Evolutionary conservation across 208 protist species (phyloP).

Genomic region (Herpetomonas samuelpessoai): DNA sequence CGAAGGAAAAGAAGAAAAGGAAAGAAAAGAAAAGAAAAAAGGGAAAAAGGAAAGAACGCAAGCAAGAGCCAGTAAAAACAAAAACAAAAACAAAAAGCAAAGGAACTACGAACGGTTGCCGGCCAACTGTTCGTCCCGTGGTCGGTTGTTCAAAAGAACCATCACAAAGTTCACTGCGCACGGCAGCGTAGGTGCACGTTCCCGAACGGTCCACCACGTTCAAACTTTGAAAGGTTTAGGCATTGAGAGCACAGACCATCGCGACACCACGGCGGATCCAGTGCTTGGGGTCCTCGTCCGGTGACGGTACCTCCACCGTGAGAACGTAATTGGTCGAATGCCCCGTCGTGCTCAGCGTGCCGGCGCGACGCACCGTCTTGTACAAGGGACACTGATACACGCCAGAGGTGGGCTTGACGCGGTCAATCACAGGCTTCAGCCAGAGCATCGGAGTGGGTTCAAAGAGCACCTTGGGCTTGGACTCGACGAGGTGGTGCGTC

Average conservation of each 20-base stretch:
- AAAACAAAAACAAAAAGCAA: background rate
- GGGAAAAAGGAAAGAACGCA: background rate
- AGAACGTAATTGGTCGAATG: constrained; percentile 99
- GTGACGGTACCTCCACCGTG: constrained; percentile 92
- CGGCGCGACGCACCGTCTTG: constrained; percentile 95
- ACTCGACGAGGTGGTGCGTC: constrained; percentile 78
- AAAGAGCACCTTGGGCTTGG: constrained; percentile 93
- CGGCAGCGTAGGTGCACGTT: too few relatives aligned
- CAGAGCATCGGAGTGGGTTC: constrained; percentile 92
- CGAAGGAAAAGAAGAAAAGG: background rate
- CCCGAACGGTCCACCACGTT: too few relatives aligned
- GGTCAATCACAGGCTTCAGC: constrained; percentile 86
- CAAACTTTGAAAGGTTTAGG: constrained; percentile 36
- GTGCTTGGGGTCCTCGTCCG: constrained; percentile 82
- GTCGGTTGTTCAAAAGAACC: too few relatives aligned
- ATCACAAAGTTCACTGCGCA: too few relatives aligned
- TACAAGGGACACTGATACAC: constrained; percentile 91
- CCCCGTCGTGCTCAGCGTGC: constrained; percentile 96
- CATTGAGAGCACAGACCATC: constrained; percentile 77
- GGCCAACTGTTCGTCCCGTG: too few relatives aligned
- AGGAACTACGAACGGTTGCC: too few relatives aligned
- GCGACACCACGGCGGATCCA: constrained; percentile 96
- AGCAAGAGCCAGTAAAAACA: background rate
- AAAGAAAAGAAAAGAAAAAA: constrained; percentile 1
- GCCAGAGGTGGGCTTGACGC: constrained; percentile 48